These are phyloP conservation scores for Aristolochia contorta DNA, from an alignment of 164 flowering plant genomes.

Conservation along the genomic window DNA sequence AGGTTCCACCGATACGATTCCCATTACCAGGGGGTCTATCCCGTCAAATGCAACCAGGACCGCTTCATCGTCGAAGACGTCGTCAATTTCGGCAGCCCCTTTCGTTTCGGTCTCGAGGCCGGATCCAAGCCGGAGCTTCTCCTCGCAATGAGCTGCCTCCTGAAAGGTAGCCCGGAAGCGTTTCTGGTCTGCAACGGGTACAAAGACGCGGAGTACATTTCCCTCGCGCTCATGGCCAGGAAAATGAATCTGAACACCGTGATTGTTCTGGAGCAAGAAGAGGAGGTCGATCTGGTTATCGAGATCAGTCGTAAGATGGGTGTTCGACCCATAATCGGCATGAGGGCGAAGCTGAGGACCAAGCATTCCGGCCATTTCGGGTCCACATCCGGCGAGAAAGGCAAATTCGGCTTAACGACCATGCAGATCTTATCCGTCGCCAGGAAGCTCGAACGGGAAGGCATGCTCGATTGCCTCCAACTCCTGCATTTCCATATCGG, in stretches of 20 bases:
- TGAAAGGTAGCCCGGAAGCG: slow-evolving; percentile 73
- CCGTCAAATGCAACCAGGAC: slow-evolving; percentile 96
- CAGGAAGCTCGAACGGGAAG: slow-evolving; percentile 45
- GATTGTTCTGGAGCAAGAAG: slow-evolving; percentile 92
- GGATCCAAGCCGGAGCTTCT: slow-evolving; percentile 99
- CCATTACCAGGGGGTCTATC: slow-evolving; percentile 96
- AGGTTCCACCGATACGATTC: slow-evolving; percentile 49
- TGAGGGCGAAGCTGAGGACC: slow-evolving; percentile 88
- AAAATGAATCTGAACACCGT: slow-evolving; percentile 65
- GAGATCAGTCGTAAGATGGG: slow-evolving; percentile 43
- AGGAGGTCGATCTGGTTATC: slow-evolving; percentile 83
- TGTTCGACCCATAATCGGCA: slow-evolving; percentile 69
- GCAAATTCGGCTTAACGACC: slow-evolving; percentile 85
- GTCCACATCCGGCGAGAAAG: slow-evolving; percentile 98
- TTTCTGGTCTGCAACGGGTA: slow-evolving; percentile 86
- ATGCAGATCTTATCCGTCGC: slow-evolving; percentile 67
- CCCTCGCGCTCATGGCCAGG: slow-evolving; percentile 68
- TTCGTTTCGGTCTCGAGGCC: slow-evolving; percentile 87
- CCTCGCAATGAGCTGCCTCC: slow-evolving; percentile 82
- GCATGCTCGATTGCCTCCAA: slow-evolving; percentile 83
- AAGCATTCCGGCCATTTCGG: slow-evolving; percentile 97
- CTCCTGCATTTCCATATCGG: slow-evolving; percentile 94
- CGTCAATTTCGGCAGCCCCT: slow-evolving; percentile 60
- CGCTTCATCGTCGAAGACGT: slow-evolving; percentile 87
- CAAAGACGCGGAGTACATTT: slow-evolving; percentile 82